Conservation (phyloP, 768 basidiomycete species). For the Bullera alba region DNA sequence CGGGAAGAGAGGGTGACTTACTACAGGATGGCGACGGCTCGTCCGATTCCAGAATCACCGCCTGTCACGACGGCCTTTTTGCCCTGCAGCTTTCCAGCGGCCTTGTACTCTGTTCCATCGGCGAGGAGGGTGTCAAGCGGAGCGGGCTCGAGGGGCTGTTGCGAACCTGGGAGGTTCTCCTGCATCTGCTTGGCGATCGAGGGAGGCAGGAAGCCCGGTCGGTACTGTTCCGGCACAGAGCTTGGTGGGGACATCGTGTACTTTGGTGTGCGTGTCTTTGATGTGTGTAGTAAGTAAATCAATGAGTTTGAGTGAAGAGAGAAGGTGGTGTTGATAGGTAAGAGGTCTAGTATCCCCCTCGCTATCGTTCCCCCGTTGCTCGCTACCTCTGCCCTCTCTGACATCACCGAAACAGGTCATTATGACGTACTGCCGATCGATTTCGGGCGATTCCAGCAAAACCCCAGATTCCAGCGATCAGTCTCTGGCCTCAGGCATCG, state of each 20-base stretch:
- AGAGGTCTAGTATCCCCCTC: neutral
- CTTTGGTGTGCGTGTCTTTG: neutral
- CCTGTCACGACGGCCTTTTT: constrained; percentile 53
- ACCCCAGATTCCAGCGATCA: too few relatives aligned
- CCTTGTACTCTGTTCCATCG: constrained; percentile 51
- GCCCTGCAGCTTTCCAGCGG: constrained; percentile 51
- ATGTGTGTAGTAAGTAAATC: too few relatives aligned
- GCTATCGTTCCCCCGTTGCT: neutral
- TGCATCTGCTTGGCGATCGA: constrained; percentile 41
- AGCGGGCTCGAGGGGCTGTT: constrained; percentile 31
- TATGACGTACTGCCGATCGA: neutral
- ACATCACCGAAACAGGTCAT: neutral
- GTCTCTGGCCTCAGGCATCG: too few relatives aligned
- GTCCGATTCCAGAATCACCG: constrained; percentile 52
- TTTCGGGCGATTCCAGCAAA: too few relatives aligned
- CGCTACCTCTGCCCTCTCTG: neutral
- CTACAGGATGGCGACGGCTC: constrained; percentile 48
- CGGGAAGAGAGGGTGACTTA: constrained; percentile 8
- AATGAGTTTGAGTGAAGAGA: too few relatives aligned
- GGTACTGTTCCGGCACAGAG: constrained; percentile 40
- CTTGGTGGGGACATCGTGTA: constrained; percentile 35
- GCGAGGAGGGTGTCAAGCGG: constrained; percentile 49
- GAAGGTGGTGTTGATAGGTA: neutral
- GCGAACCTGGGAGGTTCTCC: constrained; percentile 37
- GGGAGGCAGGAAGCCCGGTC: constrained; percentile 38